These are phyloP conservation scores for Aspergillus fumigatus DNA, from an alignment of 2,329 filamentous ascomycete species.

Conservation along the genomic window DNA sequence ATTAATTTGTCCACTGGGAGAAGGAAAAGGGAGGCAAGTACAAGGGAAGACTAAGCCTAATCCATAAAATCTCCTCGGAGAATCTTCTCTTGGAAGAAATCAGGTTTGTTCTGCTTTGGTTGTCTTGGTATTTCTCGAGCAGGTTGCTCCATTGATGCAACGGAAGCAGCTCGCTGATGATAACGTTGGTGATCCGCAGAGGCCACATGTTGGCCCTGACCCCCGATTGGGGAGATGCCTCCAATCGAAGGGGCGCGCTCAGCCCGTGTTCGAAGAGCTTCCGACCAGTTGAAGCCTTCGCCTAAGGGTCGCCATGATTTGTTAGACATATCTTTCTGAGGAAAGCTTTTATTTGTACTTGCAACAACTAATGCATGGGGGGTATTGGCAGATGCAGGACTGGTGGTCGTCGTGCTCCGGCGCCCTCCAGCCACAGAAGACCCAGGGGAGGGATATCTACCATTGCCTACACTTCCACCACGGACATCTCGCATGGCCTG, in stretches of 20 bases:
- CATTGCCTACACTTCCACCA: slow-evolving; percentile 58
- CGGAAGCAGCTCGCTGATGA: slow-evolving; percentile 39
- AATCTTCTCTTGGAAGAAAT: slow-evolving; percentile 94
- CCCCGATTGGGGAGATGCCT: slow-evolving; percentile 23
- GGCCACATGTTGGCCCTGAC: slow-evolving; percentile 36
- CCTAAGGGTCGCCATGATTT: slow-evolving; percentile 54
- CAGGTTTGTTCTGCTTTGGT: slow-evolving; percentile 64
- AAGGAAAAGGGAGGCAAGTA: slow-evolving; percentile 1
- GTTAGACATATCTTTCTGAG: slow-evolving; percentile 40
- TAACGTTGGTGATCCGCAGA: slow-evolving; percentile 43
- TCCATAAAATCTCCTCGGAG: slow-evolving; percentile 99
- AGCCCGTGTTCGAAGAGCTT: slow-evolving; percentile 87
- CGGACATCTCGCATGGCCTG: slow-evolving; percentile 70
- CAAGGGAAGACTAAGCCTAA: slow-evolving; percentile 39
- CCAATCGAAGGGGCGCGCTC: slow-evolving; percentile 63
- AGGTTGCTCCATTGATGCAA: slow-evolving; percentile 55
- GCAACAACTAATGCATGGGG: slow-evolving; percentile 25
- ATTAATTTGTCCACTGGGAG: background rate
- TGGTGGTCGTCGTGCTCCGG: slow-evolving; percentile 23
- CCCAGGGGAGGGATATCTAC: slow-evolving; percentile 51
- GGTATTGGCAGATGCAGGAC: slow-evolving; percentile 16
- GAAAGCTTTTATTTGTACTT: slow-evolving; percentile 33
- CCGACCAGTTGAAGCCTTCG: slow-evolving; percentile 95
- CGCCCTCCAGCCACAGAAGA: slow-evolving; percentile 21
- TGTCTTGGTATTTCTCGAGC: slow-evolving; percentile 42